Conservation (phyloP, 1,284 basidiomycete species). For the Malassezia sp. region DNA sequence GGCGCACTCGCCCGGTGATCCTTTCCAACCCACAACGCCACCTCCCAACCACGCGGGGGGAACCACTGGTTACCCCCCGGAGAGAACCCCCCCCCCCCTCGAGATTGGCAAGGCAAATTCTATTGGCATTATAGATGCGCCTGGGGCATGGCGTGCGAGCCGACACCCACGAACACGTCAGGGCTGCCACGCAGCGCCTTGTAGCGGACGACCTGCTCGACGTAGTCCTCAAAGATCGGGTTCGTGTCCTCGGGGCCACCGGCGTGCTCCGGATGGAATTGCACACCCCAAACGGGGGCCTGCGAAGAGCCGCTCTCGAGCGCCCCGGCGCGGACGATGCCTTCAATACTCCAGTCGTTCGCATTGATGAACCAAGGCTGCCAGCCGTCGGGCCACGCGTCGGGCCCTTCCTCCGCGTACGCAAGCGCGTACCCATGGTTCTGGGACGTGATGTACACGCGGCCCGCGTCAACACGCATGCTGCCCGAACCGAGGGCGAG, state of each 20-base stretch:
- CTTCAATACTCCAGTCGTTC: constrained; percentile 44
- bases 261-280: constrained; percentile 45
- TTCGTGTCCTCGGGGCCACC: constrained; percentile 44
- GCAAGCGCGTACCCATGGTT: constrained; percentile 50
- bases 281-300: constrained; percentile 40
- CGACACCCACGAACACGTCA: too few species aligned
- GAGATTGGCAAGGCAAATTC: too few species aligned
- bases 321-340: constrained; percentile 32
- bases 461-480: constrained; percentile 73
- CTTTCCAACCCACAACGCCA: too few species aligned
- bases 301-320: constrained; percentile 13
- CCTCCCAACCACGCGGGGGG: too few species aligned
- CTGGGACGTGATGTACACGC: constrained; percentile 81
- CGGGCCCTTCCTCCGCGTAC: constrained; percentile 22
- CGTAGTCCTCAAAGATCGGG: constrained; percentile 42
- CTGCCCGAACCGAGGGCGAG: constrained; percentile 79
- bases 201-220: constrained; percentile 36
- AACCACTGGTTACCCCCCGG: too few species aligned
- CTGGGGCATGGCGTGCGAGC: neutral
- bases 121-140: neutral
- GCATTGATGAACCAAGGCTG: constrained; percentile 45
- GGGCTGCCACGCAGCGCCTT: constrained; percentile 25
- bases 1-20: too few species aligned
- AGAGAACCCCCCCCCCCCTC: too few species aligned
- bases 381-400: constrained; percentile 42